Percentiles rank a stretch among this genome's conserved stretches.
These are phyloP conservation scores for Hypoxylon sp. DNA, from an alignment of 2,329 filamentous ascomycete genomes.

Conservation along the genomic window DNA sequence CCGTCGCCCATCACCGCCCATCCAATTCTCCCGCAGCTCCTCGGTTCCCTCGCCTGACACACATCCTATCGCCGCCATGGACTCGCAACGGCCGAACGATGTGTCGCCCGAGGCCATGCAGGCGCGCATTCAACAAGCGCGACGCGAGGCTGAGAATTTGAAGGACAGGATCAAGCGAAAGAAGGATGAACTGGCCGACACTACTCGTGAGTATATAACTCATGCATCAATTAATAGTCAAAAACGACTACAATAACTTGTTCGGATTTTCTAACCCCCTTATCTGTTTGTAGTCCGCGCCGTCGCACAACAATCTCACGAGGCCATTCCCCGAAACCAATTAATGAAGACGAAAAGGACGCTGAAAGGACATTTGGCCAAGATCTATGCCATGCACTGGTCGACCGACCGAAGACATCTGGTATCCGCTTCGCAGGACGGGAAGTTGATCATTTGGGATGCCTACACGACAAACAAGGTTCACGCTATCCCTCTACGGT, in stretches of 20 bases:
- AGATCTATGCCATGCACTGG: slow-evolving; percentile 99
- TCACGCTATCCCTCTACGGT: slow-evolving; percentile 95
- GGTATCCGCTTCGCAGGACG: slow-evolving; percentile 97
- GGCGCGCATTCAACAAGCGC: slow-evolving; percentile 90
- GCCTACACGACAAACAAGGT: slow-evolving; percentile 99
- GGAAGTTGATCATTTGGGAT: slow-evolving; percentile 99
- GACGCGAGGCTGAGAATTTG: slow-evolving; percentile 96
- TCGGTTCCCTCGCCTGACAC: slow-evolving; percentile 33
- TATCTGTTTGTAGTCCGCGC: slow-evolving; percentile 78
- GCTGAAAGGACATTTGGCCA: slow-evolving; percentile 96
- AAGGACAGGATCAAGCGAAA: slow-evolving; percentile 99
- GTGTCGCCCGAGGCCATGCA: slow-evolving; percentile 86
- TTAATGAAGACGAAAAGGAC: slow-evolving; percentile 98
- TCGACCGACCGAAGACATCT: slow-evolving; percentile 97
- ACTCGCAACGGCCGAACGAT: slow-evolving; percentile 71
- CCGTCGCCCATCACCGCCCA: slow-evolving; percentile 40
- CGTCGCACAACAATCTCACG: slow-evolving; percentile 92
- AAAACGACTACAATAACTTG: neutral
- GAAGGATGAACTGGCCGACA: slow-evolving; percentile 99
- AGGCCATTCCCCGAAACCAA: slow-evolving; percentile 88
- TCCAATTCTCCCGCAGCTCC: slow-evolving; percentile 36
- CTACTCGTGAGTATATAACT: slow-evolving; percentile 81
- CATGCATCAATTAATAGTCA: slow-evolving; percentile 29
- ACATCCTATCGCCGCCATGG: slow-evolving; percentile 62
- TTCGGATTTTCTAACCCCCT: slow-evolving; percentile 31